Conservation (phyloP, 148 eudicot species). For the Agrostemma githago region DNA sequence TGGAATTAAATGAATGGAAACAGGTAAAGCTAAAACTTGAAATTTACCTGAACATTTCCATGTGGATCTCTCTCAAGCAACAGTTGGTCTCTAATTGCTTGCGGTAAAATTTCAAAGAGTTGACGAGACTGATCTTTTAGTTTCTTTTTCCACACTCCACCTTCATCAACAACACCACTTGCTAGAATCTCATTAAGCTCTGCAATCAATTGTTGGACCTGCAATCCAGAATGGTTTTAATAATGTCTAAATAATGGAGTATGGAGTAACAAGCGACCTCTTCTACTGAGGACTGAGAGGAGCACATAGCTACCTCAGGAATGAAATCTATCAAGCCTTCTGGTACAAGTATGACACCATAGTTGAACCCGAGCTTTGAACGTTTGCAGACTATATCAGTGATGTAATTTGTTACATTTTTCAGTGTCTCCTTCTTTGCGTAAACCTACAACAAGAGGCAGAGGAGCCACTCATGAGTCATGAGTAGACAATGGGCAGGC, state of each 20-base stretch:
- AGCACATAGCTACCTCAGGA: slow-evolving; percentile 70
- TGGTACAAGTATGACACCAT: slow-evolving; percentile 88
- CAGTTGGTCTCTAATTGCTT: slow-evolving; percentile 81
- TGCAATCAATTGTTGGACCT: slow-evolving; percentile 91
- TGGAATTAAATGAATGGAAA: neutral
- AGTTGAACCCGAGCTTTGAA: slow-evolving; percentile 75
- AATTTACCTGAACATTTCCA: slow-evolving; percentile 82
- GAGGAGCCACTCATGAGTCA: neutral
- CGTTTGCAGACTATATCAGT: slow-evolving; percentile 84
- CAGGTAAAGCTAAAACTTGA: neutral
- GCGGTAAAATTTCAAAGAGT: slow-evolving; percentile 77
- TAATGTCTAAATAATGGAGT: neutral
- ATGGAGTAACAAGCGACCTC: neutral
- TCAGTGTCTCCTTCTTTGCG: slow-evolving; percentile 74
- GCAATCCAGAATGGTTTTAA: slow-evolving; percentile 14
- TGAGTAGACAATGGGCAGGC: neutral
- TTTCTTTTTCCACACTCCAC: slow-evolving; percentile 81
- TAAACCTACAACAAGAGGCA: slow-evolving; percentile 60
- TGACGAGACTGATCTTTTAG: slow-evolving; percentile 51
- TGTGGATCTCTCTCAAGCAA: slow-evolving; percentile 98
- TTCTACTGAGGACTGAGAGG: slow-evolving; percentile 15
- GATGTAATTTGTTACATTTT: slow-evolving; percentile 81
- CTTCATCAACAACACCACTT: slow-evolving; percentile 67
- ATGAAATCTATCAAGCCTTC: slow-evolving; percentile 98
- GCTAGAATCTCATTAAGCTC: slow-evolving; percentile 90